Evolutionary conservation across 2,329 filamentous ascomycete species (phyloP).

Genomic region (Furcasterigmium sp.): DNA sequence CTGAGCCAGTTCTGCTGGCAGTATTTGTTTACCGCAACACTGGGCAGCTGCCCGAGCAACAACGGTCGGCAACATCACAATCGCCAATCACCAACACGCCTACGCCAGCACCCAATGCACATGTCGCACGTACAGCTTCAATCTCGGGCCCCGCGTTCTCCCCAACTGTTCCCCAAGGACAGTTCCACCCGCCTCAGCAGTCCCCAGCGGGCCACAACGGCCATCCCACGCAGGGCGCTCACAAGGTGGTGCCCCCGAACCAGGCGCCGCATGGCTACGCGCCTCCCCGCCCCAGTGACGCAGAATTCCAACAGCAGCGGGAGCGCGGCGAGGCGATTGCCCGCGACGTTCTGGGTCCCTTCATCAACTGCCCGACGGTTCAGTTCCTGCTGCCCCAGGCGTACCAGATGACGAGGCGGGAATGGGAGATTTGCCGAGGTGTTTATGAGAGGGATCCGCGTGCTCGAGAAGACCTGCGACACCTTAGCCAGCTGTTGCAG

Average conservation of each 20-base stretch:
- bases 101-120: slow-evolving; percentile 28
- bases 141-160: slow-evolving; percentile 48
- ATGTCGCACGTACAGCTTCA: slow-evolving; percentile 39
- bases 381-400: slow-evolving; percentile 66
- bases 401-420: slow-evolving; percentile 60
- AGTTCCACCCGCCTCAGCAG: slow-evolving; percentile 5
- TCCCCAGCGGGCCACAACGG: slow-evolving; percentile 3
- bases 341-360: slow-evolving; percentile 56
- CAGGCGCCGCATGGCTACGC: slow-evolving; percentile 14
- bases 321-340: slow-evolving; percentile 52
- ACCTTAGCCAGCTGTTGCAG: slow-evolving; percentile 51
- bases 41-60: slow-evolving; percentile 22
- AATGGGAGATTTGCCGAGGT: slow-evolving; percentile 68
- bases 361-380: slow-evolving; percentile 60
- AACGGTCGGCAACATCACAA: slow-evolving; percentile 15
- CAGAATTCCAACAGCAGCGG: slow-evolving; percentile 36
- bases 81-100: slow-evolving; percentile 19
- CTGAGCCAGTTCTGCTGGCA: slow-evolving; percentile 73
- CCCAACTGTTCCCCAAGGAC: slow-evolving; percentile 26
- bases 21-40: slow-evolving; percentile 76
- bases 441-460: slow-evolving; percentile 63
- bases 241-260: slow-evolving; percentile 12
- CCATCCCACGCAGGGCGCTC: slow-evolving; percentile 13
- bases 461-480: slow-evolving; percentile 56
- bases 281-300: slow-evolving; percentile 17